These are phyloP conservation scores for Plasmodium sp. DNA, from an alignment of 169 alveolate species.

Conservation along the genomic window DNA sequence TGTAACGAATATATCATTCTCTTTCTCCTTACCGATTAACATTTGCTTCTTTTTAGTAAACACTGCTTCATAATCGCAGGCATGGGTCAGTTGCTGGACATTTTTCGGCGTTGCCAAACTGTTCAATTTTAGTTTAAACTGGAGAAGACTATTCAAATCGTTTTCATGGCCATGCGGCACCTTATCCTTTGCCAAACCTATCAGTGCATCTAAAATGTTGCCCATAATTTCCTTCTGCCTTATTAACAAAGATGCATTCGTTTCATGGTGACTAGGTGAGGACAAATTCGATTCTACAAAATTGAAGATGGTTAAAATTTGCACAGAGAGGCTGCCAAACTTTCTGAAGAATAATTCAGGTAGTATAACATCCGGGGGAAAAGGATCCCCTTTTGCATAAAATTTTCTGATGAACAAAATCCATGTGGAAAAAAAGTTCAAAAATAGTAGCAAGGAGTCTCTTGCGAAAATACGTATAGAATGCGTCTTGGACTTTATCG, in stretches of 20 bases:
- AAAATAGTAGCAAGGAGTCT: constrained; percentile 29
- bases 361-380: background rate
- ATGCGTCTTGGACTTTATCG: constrained; percentile 16
- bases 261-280: constrained; percentile 8
- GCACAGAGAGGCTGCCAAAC: constrained; percentile 13
- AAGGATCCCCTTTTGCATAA: background rate
- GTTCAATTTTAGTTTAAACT: constrained; percentile 30
- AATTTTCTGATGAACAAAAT: constrained; percentile 17
- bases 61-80: constrained; percentile 14
- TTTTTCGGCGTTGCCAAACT: background rate
- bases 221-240: constrained; percentile 51
- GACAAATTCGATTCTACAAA: constrained; percentile 52
- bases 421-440: constrained; percentile 58
- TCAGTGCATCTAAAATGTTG: constrained; percentile 32
- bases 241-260: constrained; percentile 21
- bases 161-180: background rate
- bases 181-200: constrained; percentile 13
- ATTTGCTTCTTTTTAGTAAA: constrained; percentile 20
- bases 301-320: constrained; percentile 37
- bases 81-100: background rate
- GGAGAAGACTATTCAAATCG: constrained; percentile 8
- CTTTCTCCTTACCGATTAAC: background rate
- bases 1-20: background rate
- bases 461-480: constrained; percentile 22
- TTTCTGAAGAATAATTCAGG: constrained; percentile 61